Conservation (phyloP, 106 monocot species). For the Dioscorea alata region DNA sequence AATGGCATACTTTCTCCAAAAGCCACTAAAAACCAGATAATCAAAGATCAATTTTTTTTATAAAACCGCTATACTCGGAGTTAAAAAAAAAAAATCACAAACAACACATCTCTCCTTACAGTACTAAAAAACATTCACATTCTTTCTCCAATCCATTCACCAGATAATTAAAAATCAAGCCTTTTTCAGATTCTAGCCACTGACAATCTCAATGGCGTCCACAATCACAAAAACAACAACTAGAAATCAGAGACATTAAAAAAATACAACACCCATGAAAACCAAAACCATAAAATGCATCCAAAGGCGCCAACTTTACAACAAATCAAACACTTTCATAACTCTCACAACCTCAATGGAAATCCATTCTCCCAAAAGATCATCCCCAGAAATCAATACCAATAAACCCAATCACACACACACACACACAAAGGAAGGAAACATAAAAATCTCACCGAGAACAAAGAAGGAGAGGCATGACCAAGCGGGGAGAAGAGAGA, state of each 20-base stretch:
- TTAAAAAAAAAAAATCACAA: no score
- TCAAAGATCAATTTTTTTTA: no score
- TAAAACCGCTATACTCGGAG: no score
- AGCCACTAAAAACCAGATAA: no score
- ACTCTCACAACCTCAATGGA: neutral
- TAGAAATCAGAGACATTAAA: neutral
- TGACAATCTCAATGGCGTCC: no score
- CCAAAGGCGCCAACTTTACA: no score
- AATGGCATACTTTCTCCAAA: no score
- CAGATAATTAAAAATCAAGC: no score
- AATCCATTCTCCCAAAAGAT: neutral
- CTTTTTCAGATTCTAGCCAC: no score
- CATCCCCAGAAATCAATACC: neutral
- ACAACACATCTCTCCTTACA: no score
- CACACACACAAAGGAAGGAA: neutral
- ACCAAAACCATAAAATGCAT: neutral
- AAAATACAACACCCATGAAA: neutral
- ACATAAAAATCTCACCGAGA: slow-evolving; percentile 47
- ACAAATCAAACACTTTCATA: neutral
- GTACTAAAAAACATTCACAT: no score
- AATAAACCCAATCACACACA: neutral
- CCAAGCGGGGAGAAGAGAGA: slow-evolving; percentile 54
- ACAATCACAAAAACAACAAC: neutral
- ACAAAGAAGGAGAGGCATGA: slow-evolving; percentile 49
- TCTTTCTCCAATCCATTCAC: no score